phyloP scores from a whole-genome alignment of 2,329 filamentous ascomycete genomes.

The Mariannaea elegans region DNA sequence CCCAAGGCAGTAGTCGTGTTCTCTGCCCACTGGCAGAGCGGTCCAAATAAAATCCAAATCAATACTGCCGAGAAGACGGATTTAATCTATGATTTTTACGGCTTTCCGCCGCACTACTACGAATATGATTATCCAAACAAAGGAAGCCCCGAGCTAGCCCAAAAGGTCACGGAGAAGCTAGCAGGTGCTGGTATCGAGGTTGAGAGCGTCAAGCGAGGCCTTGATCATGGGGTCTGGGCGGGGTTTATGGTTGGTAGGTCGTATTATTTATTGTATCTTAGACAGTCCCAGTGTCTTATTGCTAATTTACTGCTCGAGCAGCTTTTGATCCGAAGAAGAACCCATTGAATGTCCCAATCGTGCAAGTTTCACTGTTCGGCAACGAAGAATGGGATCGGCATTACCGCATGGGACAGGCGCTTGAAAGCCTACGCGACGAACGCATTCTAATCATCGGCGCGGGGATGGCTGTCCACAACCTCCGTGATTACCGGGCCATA shows the following conservation, averaged over 20 bases:
- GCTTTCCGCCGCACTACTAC: slow-evolving; percentile 10
- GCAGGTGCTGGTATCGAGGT: background rate
- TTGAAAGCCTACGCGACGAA: slow-evolving; percentile 7
- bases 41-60: background rate
- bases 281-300: background rate
- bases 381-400: slow-evolving; percentile 5
- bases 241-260: slow-evolving; percentile 10
- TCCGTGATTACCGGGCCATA: background rate
- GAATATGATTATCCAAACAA: slow-evolving; percentile 3
- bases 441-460: slow-evolving; percentile 10
- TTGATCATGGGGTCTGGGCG: slow-evolving; percentile 15
- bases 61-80: slow-evolving; percentile 2
- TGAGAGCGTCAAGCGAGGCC: slow-evolving; percentile 6
- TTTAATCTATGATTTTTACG: slow-evolving; percentile 10
- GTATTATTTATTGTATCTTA: background rate
- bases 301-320: background rate
- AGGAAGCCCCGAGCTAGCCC: slow-evolving; percentile 9
- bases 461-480: slow-evolving; percentile 14
- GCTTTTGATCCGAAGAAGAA: slow-evolving; percentile 9
- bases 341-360: slow-evolving; percentile 10
- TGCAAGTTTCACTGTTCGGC: slow-evolving; percentile 10
- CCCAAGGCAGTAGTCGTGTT: slow-evolving; percentile 3
- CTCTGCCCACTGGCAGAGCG: slow-evolving; percentile 6
- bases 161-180: slow-evolving; percentile 8
- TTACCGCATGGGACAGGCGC: slow-evolving; percentile 8